Conservation (phyloP, 2,329 filamentous ascomycete species). For the Sarocladium brachiariae region DNA sequence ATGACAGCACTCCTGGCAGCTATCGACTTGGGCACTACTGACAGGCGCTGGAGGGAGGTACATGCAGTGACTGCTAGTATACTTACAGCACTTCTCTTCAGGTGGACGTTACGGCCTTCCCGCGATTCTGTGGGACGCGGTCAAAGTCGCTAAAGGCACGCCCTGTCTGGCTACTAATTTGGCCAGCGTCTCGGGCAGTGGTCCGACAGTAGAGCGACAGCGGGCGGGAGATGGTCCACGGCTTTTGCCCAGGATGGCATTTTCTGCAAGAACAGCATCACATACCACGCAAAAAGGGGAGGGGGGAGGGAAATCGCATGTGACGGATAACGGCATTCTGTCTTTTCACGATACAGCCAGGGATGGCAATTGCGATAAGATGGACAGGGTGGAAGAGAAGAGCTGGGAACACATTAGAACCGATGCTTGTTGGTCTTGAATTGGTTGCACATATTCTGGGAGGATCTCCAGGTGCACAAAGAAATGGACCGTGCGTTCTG, state of each 20-base stretch:
- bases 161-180: neutral
- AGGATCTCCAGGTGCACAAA: too few species aligned
- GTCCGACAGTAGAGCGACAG: neutral
- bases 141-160: neutral
- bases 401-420: neutral
- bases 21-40: too few species aligned
- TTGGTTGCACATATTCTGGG: too few species aligned
- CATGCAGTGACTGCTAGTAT: too few species aligned
- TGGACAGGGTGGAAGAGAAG: neutral
- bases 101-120: too few species aligned
- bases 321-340: neutral
- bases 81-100: too few species aligned
- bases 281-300: neutral
- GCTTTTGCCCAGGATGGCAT: constrained; percentile 3
- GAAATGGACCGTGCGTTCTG: too few species aligned
- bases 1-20: too few species aligned
- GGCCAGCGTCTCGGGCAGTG: neutral
- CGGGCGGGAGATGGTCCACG: constrained; percentile 5
- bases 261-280: too few species aligned
- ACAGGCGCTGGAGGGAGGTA: too few species aligned
- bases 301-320: neutral
- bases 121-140: too few species aligned
- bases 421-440: neutral
- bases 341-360: too few species aligned
- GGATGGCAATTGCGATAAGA: neutral